Percentiles rank a stretch among this genome's conserved stretches.
phyloP scores from a whole-genome alignment of 108 stramenopile species.

The Epithemia pelagica region DNA sequence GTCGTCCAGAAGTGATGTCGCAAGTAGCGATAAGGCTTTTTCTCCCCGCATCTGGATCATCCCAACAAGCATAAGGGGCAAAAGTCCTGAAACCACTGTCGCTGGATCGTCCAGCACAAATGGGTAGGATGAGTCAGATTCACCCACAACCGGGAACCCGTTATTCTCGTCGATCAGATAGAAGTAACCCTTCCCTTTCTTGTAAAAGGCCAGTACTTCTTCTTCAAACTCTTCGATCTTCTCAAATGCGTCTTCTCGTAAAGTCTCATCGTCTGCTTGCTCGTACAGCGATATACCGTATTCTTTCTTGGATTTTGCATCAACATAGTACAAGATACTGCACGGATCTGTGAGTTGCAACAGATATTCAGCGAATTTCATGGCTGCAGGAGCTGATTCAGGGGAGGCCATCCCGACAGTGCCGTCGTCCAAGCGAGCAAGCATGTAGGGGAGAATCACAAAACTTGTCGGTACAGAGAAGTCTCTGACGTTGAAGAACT shows the following conservation, averaged over 20 bases:
- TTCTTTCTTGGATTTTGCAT: slow-evolving; percentile 25
- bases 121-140: slow-evolving; percentile 20
- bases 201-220: slow-evolving; percentile 25
- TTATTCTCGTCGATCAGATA: slow-evolving; percentile 47
- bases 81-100: slow-evolving; percentile 24
- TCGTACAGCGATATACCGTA: slow-evolving; percentile 12
- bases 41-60: slow-evolving; percentile 52
- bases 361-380: slow-evolving; percentile 40
- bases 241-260: slow-evolving; percentile 8
- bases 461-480: slow-evolving; percentile 34
- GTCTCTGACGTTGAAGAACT: slow-evolving; percentile 36
- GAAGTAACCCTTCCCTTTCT: slow-evolving; percentile 24
- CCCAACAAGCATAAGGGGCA: slow-evolving; percentile 47
- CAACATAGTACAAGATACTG: slow-evolving; percentile 23
- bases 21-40: slow-evolving; percentile 26
- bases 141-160: slow-evolving; percentile 32
- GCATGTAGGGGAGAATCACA: slow-evolving; percentile 48
- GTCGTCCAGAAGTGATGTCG: slow-evolving; percentile 23
- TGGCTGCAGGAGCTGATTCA: slow-evolving; percentile 27
- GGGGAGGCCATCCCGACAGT: slow-evolving; percentile 28
- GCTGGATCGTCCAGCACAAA: slow-evolving; percentile 23
- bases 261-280: slow-evolving; percentile 7
- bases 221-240: slow-evolving; percentile 1
- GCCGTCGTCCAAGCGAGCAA: slow-evolving; percentile 25
- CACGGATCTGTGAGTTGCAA: slow-evolving; percentile 34